Evolutionary conservation across 2,329 filamentous ascomycete genomes (phyloP).

Genomic region (Kalaharituber pfeilii): DNA sequence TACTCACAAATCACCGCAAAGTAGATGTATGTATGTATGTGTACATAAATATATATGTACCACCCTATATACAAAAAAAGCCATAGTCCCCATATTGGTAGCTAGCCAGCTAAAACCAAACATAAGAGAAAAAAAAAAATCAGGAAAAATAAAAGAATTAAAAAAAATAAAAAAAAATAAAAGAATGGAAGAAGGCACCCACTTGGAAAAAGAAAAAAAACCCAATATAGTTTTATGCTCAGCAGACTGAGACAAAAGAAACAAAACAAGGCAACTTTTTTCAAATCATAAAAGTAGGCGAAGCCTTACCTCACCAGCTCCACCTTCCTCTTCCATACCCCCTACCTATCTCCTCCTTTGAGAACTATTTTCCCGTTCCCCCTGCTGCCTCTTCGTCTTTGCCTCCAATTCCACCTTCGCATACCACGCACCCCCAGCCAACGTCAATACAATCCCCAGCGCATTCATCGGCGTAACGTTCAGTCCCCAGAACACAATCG

Average conservation of each 20-base stretch:
- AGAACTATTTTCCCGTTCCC: neutral
- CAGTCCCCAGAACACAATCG: constrained; percentile 38
- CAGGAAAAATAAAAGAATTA: neutral
- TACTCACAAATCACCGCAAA: no score
- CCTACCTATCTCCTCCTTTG: neutral
- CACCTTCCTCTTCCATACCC: neutral
- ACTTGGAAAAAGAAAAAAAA: neutral
- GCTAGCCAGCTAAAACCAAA: no score
- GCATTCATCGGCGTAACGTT: constrained; percentile 37
- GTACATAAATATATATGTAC: no score
- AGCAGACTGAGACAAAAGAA: no score
- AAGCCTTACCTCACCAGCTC: no score
- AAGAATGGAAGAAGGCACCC: constrained; percentile 5
- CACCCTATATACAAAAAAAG: no score
- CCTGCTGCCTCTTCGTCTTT: neutral
- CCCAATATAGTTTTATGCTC: no score
- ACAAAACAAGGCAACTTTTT: no score
- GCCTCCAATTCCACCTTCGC: constrained; percentile 31
- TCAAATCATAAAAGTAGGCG: no score
- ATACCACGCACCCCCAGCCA: constrained; percentile 40
- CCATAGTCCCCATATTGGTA: no score
- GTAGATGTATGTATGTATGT: no score
- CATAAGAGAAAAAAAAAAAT: no score
- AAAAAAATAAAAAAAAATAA: neutral
- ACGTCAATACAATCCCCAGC: constrained; percentile 35